Conservation (phyloP, 1,284 basidiomycete species). For the Mycosarcoma maydis region DNA sequence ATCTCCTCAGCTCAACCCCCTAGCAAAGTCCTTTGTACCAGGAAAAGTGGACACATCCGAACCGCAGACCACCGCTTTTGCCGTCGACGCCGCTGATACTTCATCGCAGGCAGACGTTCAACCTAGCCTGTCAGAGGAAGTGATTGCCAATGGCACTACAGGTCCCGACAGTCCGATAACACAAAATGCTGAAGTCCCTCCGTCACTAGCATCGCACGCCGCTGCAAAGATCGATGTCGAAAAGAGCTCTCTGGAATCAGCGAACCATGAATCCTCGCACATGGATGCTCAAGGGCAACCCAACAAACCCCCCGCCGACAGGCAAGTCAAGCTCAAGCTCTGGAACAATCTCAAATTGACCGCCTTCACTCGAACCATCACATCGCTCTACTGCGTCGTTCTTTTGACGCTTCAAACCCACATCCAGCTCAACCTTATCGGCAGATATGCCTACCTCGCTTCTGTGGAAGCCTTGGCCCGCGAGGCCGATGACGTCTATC, state of each 20-base stretch:
- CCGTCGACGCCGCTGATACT: too few relatives aligned
- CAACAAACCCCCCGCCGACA: conserved; percentile 33
- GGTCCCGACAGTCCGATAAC: conserved; percentile 1
- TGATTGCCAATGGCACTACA: neutral
- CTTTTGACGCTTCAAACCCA: conserved; percentile 83
- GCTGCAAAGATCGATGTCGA: too few relatives aligned
- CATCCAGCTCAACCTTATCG: conserved; percentile 83
- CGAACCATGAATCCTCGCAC: conserved; percentile 11
- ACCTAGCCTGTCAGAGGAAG: neutral
- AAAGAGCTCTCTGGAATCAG: neutral
- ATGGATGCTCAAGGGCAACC: conserved; percentile 38
- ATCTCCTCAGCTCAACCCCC: conserved; percentile 38
- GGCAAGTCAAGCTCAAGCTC: conserved; percentile 55
- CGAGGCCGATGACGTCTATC: conserved; percentile 15
- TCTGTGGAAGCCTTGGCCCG: conserved; percentile 72
- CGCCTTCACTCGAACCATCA: conserved; percentile 85
- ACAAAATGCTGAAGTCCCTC: neutral
- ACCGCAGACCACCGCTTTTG: too few relatives aligned
- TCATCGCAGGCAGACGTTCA: neutral
- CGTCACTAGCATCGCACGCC: too few relatives aligned
- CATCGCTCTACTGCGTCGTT: conserved; percentile 81
- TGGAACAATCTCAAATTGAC: conserved; percentile 65
- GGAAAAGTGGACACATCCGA: conserved; percentile 1
- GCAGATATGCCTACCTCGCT: conserved; percentile 80
- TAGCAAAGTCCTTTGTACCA: conserved; percentile 40